Evolutionary conservation across 192 early-diverging fungal species (phyloP), one percentile per base, ranked within the genome.

Genomic region (Mortierella claussenii): DNA sequence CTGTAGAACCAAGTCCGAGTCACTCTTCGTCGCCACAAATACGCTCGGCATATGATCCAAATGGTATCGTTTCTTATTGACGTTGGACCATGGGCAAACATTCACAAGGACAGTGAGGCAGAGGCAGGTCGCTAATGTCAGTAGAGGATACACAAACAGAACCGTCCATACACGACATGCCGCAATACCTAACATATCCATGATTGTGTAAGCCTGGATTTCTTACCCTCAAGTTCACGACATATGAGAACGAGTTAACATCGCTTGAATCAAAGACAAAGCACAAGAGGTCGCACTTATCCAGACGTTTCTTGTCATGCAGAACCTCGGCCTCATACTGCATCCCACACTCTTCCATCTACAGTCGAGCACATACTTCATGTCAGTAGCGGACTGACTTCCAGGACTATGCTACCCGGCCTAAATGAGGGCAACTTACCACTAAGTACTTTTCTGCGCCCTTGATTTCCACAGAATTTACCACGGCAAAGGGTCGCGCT

Each of bases 221-320:
- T 37, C 37, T 18, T 85, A 95, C 91, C 73, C 94, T 70, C 65
- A 99, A 69, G 13, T 90, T 86, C 0, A 91, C 91, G 27, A 99
- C 79, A 78, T 98, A 96, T 13, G 92, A 86, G 80, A 99, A 99
- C 8, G 98, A 99, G 58, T 90, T 91, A 6, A 91, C 91, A 79
- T 98, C 95, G 76, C 90, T 92, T 7, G 93, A 92, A 60, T 99
- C 97, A 79, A 97, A 99, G 4, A 98, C 94, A 81, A 98, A 93
- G 47, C 94, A 94, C 48, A 98, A 79, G 1, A 98, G 84, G 78
- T 99, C 98, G 79, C 94, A 97, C 24, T 83, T 80, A 48, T 96
- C 96, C 27, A 98, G 82, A 63, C 88, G 88, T 54, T 92, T 92
- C 68, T 89, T 90, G 79, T 94, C 97, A 65, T 92, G 90, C 36